A percentile compares a stretch with the other conserved stretches of the same genome.
Evolutionary conservation across 2,329 filamentous ascomycete genomes (phyloP).

Genomic region (Reticulascus tulasneorum): DNA sequence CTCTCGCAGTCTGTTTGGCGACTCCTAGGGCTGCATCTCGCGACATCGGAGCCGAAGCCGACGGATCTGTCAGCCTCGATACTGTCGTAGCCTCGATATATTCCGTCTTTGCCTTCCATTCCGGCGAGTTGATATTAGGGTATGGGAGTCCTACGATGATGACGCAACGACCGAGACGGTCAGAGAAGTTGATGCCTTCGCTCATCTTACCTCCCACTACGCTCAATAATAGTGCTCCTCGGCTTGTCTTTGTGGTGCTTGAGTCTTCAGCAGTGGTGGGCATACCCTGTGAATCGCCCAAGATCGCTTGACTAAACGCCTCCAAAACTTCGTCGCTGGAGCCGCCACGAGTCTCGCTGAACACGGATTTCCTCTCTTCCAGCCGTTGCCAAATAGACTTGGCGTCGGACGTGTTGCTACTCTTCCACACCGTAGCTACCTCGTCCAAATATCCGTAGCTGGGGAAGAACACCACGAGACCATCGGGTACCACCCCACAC

Average conservation of each 20-base stretch:
- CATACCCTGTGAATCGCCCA: slow-evolving; percentile 39
- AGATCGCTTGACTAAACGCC: slow-evolving; percentile 68
- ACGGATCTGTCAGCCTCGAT: slow-evolving; percentile 26
- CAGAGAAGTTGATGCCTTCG: slow-evolving; percentile 97
- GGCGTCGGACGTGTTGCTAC: slow-evolving; percentile 19
- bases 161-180: slow-evolving; percentile 82
- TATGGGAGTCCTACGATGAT: slow-evolving; percentile 91
- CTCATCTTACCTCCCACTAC: slow-evolving; percentile 94
- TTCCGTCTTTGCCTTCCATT: slow-evolving; percentile 89
- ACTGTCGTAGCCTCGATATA: slow-evolving; percentile 68
- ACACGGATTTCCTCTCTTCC: slow-evolving; percentile 55
- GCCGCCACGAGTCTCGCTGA: slow-evolving; percentile 52
- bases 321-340: slow-evolving; percentile 67
- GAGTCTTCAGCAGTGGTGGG: slow-evolving; percentile 1
- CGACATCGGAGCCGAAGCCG: slow-evolving; percentile 17
- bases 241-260: slow-evolving; percentile 9
- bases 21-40: slow-evolving; percentile 26
- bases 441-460: slow-evolving; percentile 87
- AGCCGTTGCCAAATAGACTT: slow-evolving; percentile 57
- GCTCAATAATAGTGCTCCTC: slow-evolving; percentile 78
- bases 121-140: slow-evolving; percentile 81
- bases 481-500: slow-evolving; percentile 74
- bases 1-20: slow-evolving; percentile 59
- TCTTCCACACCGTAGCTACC: slow-evolving; percentile 62
- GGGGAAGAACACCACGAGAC: slow-evolving; percentile 91